phyloP scores from a whole-genome alignment of 768 basidiomycete species.

The Panaeolus papilionaceus region DNA sequence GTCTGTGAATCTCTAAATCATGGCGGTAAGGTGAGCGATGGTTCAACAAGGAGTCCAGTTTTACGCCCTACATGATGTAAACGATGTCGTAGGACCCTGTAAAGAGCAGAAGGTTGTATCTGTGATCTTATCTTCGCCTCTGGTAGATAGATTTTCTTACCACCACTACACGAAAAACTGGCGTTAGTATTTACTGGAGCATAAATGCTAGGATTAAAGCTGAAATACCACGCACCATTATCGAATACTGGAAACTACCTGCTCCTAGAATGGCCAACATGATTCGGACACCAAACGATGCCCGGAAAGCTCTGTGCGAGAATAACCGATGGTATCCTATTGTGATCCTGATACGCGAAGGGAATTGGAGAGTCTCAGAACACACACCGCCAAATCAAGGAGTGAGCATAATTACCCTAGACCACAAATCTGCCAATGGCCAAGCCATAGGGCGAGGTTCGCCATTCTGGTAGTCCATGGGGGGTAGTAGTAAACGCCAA shows the following conservation, averaged over 20 bases:
- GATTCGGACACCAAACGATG: slow-evolving; percentile 58
- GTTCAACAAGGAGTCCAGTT: slow-evolving; percentile 8
- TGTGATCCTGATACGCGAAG: slow-evolving; percentile 55
- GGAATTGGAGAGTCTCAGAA: too few species aligned
- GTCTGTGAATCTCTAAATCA: slow-evolving; percentile 66
- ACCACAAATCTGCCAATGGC: slow-evolving; percentile 71
- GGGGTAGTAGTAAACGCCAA: slow-evolving; percentile 60
- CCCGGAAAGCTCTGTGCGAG: slow-evolving; percentile 75
- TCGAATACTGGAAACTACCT: slow-evolving; percentile 80
- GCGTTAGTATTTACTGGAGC: neutral
- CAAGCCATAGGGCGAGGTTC: slow-evolving; percentile 58
- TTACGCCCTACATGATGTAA: slow-evolving; percentile 66
- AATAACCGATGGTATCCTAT: slow-evolving; percentile 83
- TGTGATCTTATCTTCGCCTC: neutral
- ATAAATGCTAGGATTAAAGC: neutral
- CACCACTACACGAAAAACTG: slow-evolving; percentile 48
- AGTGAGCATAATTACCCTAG: slow-evolving; percentile 55
- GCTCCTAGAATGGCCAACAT: slow-evolving; percentile 70
- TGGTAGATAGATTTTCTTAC: slow-evolving; percentile 33
- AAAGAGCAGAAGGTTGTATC: neutral
- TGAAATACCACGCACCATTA: slow-evolving; percentile 53
- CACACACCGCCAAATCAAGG: too few species aligned
- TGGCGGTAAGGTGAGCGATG: neutral
- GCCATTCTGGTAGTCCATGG: slow-evolving; percentile 45
- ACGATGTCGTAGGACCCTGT: slow-evolving; percentile 74